Evolutionary conservation across 345 rosid species (phyloP).

Genomic region (Eucalyptus sp.): DNA sequence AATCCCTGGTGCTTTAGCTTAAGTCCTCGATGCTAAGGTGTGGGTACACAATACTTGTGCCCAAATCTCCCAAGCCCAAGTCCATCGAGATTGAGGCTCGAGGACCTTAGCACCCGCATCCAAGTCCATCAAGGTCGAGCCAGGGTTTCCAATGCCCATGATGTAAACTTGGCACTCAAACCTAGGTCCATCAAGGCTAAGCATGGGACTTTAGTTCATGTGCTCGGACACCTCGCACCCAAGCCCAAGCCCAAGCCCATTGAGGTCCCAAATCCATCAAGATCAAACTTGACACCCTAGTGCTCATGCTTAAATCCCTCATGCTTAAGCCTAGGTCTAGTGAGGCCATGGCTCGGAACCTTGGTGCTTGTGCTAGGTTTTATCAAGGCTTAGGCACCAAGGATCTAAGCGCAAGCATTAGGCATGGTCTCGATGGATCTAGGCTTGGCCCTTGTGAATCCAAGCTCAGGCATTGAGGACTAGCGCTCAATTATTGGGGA

Average conservation of each 20-base stretch:
- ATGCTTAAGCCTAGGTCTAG: fast-evolving
- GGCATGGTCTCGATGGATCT: background rate
- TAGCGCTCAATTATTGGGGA: fast-evolving
- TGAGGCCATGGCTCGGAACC: background rate
- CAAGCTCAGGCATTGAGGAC: background rate
- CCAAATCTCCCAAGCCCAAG: background rate
- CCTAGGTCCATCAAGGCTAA: no score
- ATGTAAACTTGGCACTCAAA: fast-evolving
- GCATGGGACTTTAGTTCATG: no score
- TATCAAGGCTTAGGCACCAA: background rate
- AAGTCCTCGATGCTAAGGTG: no score
- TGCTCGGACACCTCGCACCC: background rate
- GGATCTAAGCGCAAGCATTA: no score
- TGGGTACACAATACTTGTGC: fast-evolving
- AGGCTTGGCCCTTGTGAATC: background rate
- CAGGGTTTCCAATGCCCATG: fast-evolving
- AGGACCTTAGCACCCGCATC: background rate
- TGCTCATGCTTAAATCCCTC: background rate
- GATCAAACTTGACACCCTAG: background rate
- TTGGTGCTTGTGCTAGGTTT: background rate
- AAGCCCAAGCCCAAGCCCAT: background rate
- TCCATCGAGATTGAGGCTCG: background rate
- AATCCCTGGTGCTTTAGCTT: fast-evolving
- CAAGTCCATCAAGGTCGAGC: background rate
- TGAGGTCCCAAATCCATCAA: background rate